A percentile compares a stretch with the other conserved stretches of the same genome.
phyloP scores from a whole-genome alignment of 495 filamentous ascomycete species.

The Terfezia claveryi region DNA sequence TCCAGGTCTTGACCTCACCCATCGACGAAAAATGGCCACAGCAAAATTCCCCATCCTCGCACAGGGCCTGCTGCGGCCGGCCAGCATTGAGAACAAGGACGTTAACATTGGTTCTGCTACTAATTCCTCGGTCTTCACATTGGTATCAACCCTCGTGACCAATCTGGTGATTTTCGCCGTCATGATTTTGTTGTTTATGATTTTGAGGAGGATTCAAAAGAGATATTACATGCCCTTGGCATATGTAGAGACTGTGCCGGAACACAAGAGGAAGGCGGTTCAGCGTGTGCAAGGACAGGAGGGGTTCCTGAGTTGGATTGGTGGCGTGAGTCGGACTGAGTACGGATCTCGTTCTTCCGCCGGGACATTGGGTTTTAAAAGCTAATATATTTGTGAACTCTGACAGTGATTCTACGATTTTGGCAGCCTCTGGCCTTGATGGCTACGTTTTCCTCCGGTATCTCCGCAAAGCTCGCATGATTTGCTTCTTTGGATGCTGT shows the following conservation, averaged over 20 bases:
- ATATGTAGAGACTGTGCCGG: constrained; percentile 51
- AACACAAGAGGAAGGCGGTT: constrained; percentile 30
- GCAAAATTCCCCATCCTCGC: too few relatives aligned
- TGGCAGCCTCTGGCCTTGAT: constrained; percentile 46
- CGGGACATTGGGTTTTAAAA: neutral
- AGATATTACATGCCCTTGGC: constrained; percentile 77
- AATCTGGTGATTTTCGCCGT: constrained; percentile 38
- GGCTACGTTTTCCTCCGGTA: constrained; percentile 74
- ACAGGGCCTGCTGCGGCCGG: too few relatives aligned
- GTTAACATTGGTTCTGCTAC: constrained; percentile 15
- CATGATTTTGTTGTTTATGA: constrained; percentile 50
- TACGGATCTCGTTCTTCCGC: neutral
- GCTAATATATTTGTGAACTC: neutral
- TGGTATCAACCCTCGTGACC: constrained; percentile 53
- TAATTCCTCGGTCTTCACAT: constrained; percentile 23
- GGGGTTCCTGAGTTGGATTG: neutral
- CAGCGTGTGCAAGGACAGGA: neutral
- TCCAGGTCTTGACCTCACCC: too few relatives aligned
- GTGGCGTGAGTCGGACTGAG: neutral
- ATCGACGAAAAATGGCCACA: too few relatives aligned
- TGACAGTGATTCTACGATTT: constrained; percentile 15
- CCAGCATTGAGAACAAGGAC: constrained; percentile 4
- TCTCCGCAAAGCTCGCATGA: constrained; percentile 44
- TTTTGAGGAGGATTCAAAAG: constrained; percentile 47
- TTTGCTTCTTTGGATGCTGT: constrained; percentile 58